Percentiles rank a stretch among this genome's conserved stretches.
phyloP scores from a whole-genome alignment of 805 yeast genomes.

The Cyberlindnera americana region DNA sequence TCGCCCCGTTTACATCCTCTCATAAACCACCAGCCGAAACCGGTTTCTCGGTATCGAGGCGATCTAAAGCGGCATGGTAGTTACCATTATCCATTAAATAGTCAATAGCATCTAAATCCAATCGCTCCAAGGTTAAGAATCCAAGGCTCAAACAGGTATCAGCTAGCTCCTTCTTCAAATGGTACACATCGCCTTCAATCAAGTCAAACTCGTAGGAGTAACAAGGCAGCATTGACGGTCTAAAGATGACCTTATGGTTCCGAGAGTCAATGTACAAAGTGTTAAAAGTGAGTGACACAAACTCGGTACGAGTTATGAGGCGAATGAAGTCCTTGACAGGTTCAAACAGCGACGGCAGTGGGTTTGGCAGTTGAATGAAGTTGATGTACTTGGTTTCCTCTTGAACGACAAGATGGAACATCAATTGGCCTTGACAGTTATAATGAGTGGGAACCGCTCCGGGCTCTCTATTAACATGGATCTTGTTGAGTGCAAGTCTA shows the following conservation, averaged over 20 bases:
- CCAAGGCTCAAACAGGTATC: slow-evolving; percentile 14
- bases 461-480: slow-evolving; percentile 11
- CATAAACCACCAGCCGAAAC: too few relatives aligned
- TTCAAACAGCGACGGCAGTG: slow-evolving; percentile 8
- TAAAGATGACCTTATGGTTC: slow-evolving; percentile 22
- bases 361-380: slow-evolving; percentile 12
- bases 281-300: slow-evolving; percentile 25
- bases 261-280: slow-evolving; percentile 17
- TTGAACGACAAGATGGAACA: slow-evolving; percentile 15
- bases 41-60: background rate
- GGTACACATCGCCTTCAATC: slow-evolving; percentile 9
- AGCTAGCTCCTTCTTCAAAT: slow-evolving; percentile 14
- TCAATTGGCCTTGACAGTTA: slow-evolving; percentile 6
- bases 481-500: slow-evolving; percentile 20
- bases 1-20: too few relatives aligned
- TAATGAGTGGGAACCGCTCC: slow-evolving; percentile 1
- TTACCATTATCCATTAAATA: slow-evolving; percentile 27
- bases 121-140: slow-evolving; percentile 29
- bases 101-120: slow-evolving; percentile 31
- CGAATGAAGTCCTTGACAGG: slow-evolving; percentile 18
- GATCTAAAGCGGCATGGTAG: slow-evolving; percentile 15
- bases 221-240: slow-evolving; percentile 25
- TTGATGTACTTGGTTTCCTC: slow-evolving; percentile 24
- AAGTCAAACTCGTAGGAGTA: slow-evolving; percentile 25
- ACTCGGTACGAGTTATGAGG: slow-evolving; percentile 24